phyloP scores from a whole-genome alignment of 2,329 filamentous ascomycete species.

The Venturia asperata region DNA sequence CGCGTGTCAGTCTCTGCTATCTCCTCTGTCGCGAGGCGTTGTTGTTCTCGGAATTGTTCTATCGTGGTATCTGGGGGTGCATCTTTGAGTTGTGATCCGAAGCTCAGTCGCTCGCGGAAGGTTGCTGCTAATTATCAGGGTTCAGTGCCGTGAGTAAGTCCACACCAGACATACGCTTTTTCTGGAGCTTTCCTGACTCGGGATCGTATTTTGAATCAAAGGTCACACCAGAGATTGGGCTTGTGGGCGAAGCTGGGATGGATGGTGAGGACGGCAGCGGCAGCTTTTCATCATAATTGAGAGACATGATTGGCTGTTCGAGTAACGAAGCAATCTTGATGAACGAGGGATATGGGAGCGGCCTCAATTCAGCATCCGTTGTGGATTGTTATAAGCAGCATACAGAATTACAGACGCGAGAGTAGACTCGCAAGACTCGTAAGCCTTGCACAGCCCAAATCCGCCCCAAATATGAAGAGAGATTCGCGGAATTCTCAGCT shows the following conservation, averaged over 20 bases:
- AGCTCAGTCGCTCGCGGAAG: conserved; percentile 7
- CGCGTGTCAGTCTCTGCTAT: conserved; percentile 13
- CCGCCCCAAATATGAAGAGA: neutral
- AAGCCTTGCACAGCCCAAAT: neutral
- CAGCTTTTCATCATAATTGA: neutral
- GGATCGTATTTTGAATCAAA: neutral
- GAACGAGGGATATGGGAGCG: neutral
- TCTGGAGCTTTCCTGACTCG: neutral
- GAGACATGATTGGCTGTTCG: neutral
- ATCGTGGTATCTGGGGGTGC: neutral
- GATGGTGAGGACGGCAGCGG: neutral
- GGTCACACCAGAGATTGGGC: neutral
- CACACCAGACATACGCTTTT: neutral
- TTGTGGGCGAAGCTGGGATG: neutral
- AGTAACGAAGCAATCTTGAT: neutral
- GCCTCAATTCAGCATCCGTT: neutral
- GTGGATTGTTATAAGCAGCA: neutral
- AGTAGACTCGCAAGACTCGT: neutral
- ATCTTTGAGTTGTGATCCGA: neutral
- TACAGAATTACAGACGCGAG: too few relatives aligned
- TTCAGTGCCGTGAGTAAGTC: neutral
- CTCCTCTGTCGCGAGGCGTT: neutral
- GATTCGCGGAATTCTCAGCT: neutral
- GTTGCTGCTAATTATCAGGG: neutral
- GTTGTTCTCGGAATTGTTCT: neutral